These are phyloP conservation scores for Warburgia ugandensis DNA, from an alignment of 164 flowering plant genomes.

Conservation along the genomic window DNA sequence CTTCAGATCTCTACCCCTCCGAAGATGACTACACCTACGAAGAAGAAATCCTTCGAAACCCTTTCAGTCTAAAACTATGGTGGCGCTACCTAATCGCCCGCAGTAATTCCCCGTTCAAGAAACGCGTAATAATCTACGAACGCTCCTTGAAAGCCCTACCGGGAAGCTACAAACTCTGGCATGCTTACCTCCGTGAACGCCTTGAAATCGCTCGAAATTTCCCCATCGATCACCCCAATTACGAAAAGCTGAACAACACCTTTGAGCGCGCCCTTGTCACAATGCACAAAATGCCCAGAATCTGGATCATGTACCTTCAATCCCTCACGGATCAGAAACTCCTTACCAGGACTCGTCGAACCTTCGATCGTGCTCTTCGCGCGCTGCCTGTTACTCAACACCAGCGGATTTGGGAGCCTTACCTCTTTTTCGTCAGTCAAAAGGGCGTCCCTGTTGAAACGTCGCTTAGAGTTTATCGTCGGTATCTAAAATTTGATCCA, in stretches of 20 bases:
- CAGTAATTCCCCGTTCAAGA: slow-evolving; percentile 49
- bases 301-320: slow-evolving; percentile 81
- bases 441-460: slow-evolving; percentile 87
- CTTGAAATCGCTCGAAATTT: slow-evolving; percentile 53
- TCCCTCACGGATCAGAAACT: slow-evolving; percentile 58
- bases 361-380: slow-evolving; percentile 82
- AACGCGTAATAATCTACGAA: slow-evolving; percentile 68
- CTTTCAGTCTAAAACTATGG: slow-evolving; percentile 76
- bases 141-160: slow-evolving; percentile 86
- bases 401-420: slow-evolving; percentile 79
- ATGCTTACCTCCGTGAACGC: slow-evolving; percentile 84
- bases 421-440: slow-evolving; percentile 64
- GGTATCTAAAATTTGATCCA: slow-evolving; percentile 93
- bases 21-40: slow-evolving; percentile 70
- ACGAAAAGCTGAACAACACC: slow-evolving; percentile 67
- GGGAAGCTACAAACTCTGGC: slow-evolving; percentile 93
- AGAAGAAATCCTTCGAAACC: slow-evolving; percentile 78
- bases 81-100: slow-evolving; percentile 82
- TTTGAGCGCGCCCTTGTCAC: slow-evolving; percentile 88
- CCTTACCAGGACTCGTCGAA: slow-evolving; percentile 47
- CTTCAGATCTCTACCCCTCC: slow-evolving; percentile 62
- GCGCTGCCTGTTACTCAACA: slow-evolving; percentile 95
- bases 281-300: slow-evolving; percentile 95
- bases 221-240: slow-evolving; percentile 50
- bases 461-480: slow-evolving; percentile 73